Evolutionary conservation across 108 stramenopile species (phyloP), one percentile per base, ranked within the genome.

Genomic region (Nannochloropsis gaditana): DNA sequence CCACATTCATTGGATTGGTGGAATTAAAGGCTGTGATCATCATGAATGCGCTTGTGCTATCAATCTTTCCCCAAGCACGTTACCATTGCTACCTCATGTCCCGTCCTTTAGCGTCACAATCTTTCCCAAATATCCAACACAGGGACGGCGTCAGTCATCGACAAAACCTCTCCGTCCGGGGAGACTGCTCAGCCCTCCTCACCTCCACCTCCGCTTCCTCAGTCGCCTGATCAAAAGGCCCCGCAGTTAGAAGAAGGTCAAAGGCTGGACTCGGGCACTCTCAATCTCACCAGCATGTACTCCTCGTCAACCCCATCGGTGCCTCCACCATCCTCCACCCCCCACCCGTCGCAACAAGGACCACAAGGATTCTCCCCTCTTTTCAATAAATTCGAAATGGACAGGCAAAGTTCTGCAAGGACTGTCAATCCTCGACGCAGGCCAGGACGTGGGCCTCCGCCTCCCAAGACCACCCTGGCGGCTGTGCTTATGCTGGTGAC

Each of bases 381-480:
- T 15, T 15, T 73, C 59, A n/a, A 73, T n/a, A 73, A 73, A n/a
- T 73, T 73, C 8, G 59, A 73, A n/a, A 73, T 73, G 19, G 59
- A 73, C n/a, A 73, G 59, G 59, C 59, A 73, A 73, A 31, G 31
- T 31, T 31, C 31, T 1, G 31, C 31, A 31, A 31, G 31, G 31
- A 31, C 31, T 31, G 31, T 31, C 31, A 31, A 31, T 31, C 31
- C 31, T 31, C 59, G 59, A 73, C 59, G 59, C 15, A 15, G 59
- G n/a, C 59, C 59, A 6, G 59, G 59, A 80, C 82, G 85, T 19
- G 47, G 83, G 45, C 88, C 88, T 1, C 88, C 88, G 19, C 88
- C 88, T 9, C 88, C 85, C 45, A 89, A 86, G 84, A 89, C 88
- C 11, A 89, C 88, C 45, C 59, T 89, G 4, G 88, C 88, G 44